Evolutionary conservation across 208 protist species (phyloP).

Genomic region (Naegleria gruberi): DNA sequence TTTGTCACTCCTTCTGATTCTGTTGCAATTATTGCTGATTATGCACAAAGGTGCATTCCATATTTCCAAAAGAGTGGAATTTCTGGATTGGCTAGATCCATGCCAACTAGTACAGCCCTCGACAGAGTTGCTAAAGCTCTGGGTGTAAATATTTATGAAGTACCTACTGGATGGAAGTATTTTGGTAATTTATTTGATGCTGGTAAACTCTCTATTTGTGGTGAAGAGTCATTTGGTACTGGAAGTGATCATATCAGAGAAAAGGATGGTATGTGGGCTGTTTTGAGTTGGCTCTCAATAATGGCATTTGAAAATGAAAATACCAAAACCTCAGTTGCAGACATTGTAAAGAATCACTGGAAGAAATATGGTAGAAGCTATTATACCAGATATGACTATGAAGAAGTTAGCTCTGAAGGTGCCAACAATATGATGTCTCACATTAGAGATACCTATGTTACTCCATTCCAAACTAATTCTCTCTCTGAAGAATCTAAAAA

Average conservation of each 20-base stretch:
- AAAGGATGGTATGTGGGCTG: conserved; percentile 97
- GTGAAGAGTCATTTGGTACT: conserved; percentile 97
- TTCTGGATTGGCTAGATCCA: conserved; percentile 80
- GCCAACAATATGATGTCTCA: conserved; percentile 73
- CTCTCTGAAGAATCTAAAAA: background rate
- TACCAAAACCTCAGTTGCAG: conserved; percentile 62
- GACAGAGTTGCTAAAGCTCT: conserved; percentile 70
- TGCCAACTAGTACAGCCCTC: conserved; percentile 85
- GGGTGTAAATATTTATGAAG: conserved; percentile 68
- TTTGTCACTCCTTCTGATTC: conserved; percentile 96
- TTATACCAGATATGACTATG: conserved; percentile 94
- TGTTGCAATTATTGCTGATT: conserved; percentile 85
- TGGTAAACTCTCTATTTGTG: conserved; percentile 70
- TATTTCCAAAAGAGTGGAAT: conserved; percentile 72
- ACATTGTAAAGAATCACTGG: conserved; percentile 88
- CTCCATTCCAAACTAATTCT: conserved; percentile 39
- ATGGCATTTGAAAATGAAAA: conserved; percentile 61
- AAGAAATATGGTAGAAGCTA: conserved; percentile 87
- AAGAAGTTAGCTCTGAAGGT: conserved; percentile 68
- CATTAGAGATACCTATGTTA: conserved; percentile 35
- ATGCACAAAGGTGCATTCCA: conserved; percentile 70
- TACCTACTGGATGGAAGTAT: conserved; percentile 97
- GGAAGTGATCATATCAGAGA: conserved; percentile 92
- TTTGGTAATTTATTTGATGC: conserved; percentile 98
- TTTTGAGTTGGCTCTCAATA: conserved; percentile 87